Base-by-base conservation (phyloP, 495 filamentous ascomycete genomes). In the Articulospora tetracladia region DNA sequence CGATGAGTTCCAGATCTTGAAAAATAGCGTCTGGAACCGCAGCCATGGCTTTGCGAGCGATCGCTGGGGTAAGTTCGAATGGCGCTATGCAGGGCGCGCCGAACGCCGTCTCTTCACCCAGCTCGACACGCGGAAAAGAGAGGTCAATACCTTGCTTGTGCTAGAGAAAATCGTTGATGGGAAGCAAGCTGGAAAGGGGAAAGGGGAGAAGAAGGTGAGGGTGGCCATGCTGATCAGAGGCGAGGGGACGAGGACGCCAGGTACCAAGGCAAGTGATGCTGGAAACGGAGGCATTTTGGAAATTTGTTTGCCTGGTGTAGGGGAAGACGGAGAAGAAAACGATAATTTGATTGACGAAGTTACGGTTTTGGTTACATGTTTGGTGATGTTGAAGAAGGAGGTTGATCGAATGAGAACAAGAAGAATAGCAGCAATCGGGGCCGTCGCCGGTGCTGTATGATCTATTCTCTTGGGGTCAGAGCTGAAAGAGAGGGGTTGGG, bases 371-470 rank as follows among this genome's bases (percentile, higher is more conserved):
- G 73, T 74, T 28, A 83, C 78, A 1, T 80, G 75, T 52, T 48
- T 84, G 57, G 64, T 78, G 6, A 83, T 85, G 81, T 58, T 85
- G 59, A 83, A 85, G 78, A 76, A 74, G 57, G 82, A 86, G 72
- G 70, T 83, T 58, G 83, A 86, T 67, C 68, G 82, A 22, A 65
- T 78, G 52, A 70, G 81, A 48, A 61, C 71, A 65, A 64, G 77
- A 36, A 77, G 83, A 66, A 68, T 74, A 36, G 73, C 69, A 32
- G 63, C 74, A 17, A 77, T 83, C 30, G 67, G 60, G 7, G 70
- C 67, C 47, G 70, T 57, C 26, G 63, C 25, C 24, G 57, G 39
- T 44, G 39, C 39, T 44, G 39, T 34, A 34, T 34, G 15, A 34
- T 6, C 30, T 34, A 34, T 34, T 34, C n/a, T n/a, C n/a, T n/a